A percentile compares a stretch with the other conserved stretches of the same genome.
These are phyloP conservation scores for Coemansia umbellata DNA, from an alignment of 192 early-diverging fungal species.

Conservation along the genomic window DNA sequence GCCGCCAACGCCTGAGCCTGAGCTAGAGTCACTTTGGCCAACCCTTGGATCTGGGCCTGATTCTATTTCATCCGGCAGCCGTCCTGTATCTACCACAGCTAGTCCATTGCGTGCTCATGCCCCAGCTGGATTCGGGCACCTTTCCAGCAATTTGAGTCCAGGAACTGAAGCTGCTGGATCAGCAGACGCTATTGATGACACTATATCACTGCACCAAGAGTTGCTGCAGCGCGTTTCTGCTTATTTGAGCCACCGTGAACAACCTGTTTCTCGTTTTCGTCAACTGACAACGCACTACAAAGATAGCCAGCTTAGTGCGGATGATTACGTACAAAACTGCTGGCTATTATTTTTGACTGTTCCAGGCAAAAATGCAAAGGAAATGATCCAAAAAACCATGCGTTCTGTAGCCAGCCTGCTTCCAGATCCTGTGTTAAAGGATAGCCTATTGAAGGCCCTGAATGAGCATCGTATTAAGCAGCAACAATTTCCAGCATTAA, in stretches of 20 bases:
- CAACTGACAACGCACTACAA: constrained; percentile 40
- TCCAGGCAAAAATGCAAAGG: constrained; percentile 44
- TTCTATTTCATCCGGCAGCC: neutral
- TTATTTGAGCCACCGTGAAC: constrained; percentile 46
- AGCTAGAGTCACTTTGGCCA: constrained; percentile 31
- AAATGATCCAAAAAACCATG: constrained; percentile 46
- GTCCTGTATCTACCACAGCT: neutral
- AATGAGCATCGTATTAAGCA: constrained; percentile 33
- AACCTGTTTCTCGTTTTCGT: constrained; percentile 42
- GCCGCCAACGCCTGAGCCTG: constrained; percentile 7
- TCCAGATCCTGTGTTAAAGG: constrained; percentile 13
- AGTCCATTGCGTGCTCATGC: constrained; percentile 5
- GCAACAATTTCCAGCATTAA: constrained; percentile 48
- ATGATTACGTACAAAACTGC: constrained; percentile 42
- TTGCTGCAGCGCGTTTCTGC: constrained; percentile 45
- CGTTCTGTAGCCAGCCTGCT: constrained; percentile 25
- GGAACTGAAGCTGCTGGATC: neutral
- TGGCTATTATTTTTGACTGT: constrained; percentile 48
- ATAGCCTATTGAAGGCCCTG: constrained; percentile 20
- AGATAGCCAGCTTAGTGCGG: constrained; percentile 12
- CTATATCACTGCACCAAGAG: constrained; percentile 26
- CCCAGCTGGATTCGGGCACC: constrained; percentile 22
- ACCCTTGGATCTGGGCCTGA: constrained; percentile 17
- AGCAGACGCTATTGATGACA: constrained; percentile 8
- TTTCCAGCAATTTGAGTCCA: neutral